Base-by-base conservation (phyloP, 2,329 filamentous ascomycete species). In the Ramichloridium luteum region DNA sequence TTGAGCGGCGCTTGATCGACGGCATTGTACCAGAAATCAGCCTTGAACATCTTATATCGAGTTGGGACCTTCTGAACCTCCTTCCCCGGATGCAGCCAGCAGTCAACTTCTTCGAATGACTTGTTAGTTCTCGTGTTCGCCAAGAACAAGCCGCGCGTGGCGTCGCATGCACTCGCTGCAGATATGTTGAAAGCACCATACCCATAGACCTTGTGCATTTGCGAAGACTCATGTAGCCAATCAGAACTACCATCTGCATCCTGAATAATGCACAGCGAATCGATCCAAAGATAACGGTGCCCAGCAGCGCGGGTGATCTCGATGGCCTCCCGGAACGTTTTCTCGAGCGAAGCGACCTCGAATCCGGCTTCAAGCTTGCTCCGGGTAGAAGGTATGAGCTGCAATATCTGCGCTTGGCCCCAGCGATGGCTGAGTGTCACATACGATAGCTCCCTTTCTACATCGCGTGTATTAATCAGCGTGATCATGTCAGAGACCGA, bases 191-290 rank as follows among this genome's bases (percentile, higher is more conserved):
- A n/a, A n/a, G n/a, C n/a, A n/a, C n/a, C n/a, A n/a, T n/a, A n/a
- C n/a, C n/a, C n/a, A n/a, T n/a, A n/a, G n/a, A n/a, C n/a, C n/a
- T n/a, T n/a, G n/a, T n/a, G n/a, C 32, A 35, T 35, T 12, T 12
- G 14, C 5, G 28, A 18, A 23, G 17, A 14, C 12, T 35, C 32
- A 9, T 22, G 16, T 16, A 12, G 12, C 6, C 30, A 43, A 23
- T 43, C 38, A 16, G 22, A 37, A 9, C 13, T 11, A 18, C 27
- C 28, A 9, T 18, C 31, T 4, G 18, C 18, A 15, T 32, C 33
- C 31, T 39, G 38, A 18, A 39, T 34, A 16, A 39, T 39, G 28
- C 38, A 41, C 12, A 41, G 25, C 9, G 38, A 23, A 16, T 41
- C 38, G 12, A 41, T 38, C 38, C 38, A 41, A 13, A 41, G 25